Percentiles rank a stretch among this genome's conserved stretches.
phyloP scores from a whole-genome alignment of 148 eudicot genomes.

The Fallopia convolvulus region DNA sequence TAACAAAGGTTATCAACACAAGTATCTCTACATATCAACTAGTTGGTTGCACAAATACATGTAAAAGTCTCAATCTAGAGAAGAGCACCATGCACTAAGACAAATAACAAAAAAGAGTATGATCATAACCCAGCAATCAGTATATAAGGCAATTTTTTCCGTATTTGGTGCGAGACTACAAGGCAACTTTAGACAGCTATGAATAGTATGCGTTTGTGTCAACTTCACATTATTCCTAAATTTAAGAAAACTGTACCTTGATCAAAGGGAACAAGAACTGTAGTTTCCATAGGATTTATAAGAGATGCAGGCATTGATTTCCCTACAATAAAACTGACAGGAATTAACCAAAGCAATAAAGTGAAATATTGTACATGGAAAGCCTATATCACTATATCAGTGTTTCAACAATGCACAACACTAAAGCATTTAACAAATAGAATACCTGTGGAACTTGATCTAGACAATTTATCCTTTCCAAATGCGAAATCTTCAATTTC shows the following conservation, averaged over 20 bases:
- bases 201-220: not conserved
- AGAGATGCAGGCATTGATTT: not conserved
- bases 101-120: not conserved
- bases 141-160: not conserved
- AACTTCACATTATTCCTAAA: not conserved
- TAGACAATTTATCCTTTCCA: slow-evolving; percentile 31
- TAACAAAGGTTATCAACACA: not conserved
- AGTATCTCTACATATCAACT: not conserved
- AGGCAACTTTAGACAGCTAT: not conserved
- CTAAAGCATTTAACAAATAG: slow-evolving; percentile 14
- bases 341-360: not conserved
- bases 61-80: not conserved
- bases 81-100: not conserved
- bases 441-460: slow-evolving; percentile 24
- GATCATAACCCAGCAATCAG: not conserved
- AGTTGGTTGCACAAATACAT: not conserved
- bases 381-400: not conserved
- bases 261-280: not conserved
- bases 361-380: not conserved
- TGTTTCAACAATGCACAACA: not conserved
- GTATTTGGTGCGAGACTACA: not conserved
- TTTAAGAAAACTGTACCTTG: not conserved
- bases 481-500: slow-evolving; percentile 81
- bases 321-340: not conserved
- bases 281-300: not conserved